phyloP scores from a whole-genome alignment of 768 basidiomycete species.

The Dentipellis sp. region DNA sequence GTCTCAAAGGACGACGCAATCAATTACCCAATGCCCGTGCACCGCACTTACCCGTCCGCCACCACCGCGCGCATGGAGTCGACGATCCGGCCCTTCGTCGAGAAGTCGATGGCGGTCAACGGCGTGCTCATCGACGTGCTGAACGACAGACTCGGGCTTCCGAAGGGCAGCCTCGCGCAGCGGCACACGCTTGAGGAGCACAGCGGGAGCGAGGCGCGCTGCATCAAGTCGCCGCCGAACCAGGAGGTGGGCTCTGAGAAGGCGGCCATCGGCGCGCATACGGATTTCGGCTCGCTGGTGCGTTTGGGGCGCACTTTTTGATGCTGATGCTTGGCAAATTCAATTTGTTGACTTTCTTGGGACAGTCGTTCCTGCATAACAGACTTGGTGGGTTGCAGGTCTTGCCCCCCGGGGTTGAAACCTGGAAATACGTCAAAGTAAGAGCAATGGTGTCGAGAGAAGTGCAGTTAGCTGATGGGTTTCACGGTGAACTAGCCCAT shows the following conservation, averaged over 20 bases:
- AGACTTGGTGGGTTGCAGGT: slow-evolving; percentile 63
- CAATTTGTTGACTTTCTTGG: background rate
- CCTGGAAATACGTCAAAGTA: slow-evolving; percentile 64
- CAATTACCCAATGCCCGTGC: slow-evolving; percentile 15
- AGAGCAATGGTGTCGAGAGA: background rate
- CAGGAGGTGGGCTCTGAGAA: background rate
- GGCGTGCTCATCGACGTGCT: slow-evolving; percentile 16
- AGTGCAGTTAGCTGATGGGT: background rate
- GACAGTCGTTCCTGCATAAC: slow-evolving; percentile 51
- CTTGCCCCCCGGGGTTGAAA: slow-evolving; percentile 45
- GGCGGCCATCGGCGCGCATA: slow-evolving; percentile 5
- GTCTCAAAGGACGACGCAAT: slow-evolving; percentile 26
- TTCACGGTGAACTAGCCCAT: slow-evolving; percentile 12
- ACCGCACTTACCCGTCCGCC: slow-evolving; percentile 20
- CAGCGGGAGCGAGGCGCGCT: slow-evolving; percentile 18
- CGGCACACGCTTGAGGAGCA: slow-evolving; percentile 19
- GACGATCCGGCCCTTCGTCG: slow-evolving; percentile 14
- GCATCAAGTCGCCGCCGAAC: slow-evolving; percentile 16
- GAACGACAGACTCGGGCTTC: slow-evolving; percentile 13
- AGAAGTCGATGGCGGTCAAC: slow-evolving; percentile 16
- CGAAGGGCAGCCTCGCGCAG: slow-evolving; percentile 18
- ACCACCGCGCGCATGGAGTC: slow-evolving; percentile 16
- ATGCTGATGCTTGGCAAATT: too few species aligned
- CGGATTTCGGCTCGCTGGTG: slow-evolving; percentile 26
- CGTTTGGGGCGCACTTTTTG: slow-evolving; percentile 1